Evolutionary conservation across 805 yeast species (phyloP), one percentile per base, ranked within the genome.

Genomic region (Metschnikowia similis): DNA sequence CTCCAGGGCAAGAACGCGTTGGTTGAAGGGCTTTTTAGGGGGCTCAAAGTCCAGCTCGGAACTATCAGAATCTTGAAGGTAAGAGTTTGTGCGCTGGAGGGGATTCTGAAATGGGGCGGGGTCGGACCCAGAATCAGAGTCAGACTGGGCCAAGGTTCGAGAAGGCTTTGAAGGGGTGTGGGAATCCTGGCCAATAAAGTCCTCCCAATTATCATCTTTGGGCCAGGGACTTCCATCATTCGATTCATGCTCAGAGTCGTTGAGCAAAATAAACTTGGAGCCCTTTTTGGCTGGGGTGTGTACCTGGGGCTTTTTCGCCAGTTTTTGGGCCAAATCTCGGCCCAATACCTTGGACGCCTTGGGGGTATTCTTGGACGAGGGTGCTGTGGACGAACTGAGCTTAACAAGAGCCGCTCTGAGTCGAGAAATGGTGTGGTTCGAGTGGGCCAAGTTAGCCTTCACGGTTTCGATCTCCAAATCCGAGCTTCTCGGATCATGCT

Each of bases 381-480:
- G 59, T 9, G 58, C 45, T 2, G 39, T 35, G 26, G 35, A 21
- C 21, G 21, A 32, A 54, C 70, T 75, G 44, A 69, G 64, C 60
- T 79, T 81, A 51, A 78, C 61, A 8, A 81, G 59, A 2, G 76
- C 70, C 17, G 73, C 68, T 62, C 86, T 77, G 53, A 86, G 71
- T 57, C 77, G 83, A n/a, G 81, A 67, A 43, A 87, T 82, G 2
- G 82, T 77, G 52, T 76, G 74, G 57, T 84, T 81, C 4, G 91
- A 85, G 65, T 79, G 87, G 14, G 75, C 72, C 56, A 88, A 72
- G 26, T 87, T 83, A 0, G 85, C 76, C 54, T 77, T 75, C 55
- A 86, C 66, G 1, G 90, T 83, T 59, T 87, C 91, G 2, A 79
- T 69, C 59, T 86, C 89, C 39, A 86, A 66, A 10, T 71, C 76